These are phyloP conservation scores for Aspergillus ostianus DNA, from an alignment of 495 filamentous ascomycete genomes.

Conservation along the genomic window DNA sequence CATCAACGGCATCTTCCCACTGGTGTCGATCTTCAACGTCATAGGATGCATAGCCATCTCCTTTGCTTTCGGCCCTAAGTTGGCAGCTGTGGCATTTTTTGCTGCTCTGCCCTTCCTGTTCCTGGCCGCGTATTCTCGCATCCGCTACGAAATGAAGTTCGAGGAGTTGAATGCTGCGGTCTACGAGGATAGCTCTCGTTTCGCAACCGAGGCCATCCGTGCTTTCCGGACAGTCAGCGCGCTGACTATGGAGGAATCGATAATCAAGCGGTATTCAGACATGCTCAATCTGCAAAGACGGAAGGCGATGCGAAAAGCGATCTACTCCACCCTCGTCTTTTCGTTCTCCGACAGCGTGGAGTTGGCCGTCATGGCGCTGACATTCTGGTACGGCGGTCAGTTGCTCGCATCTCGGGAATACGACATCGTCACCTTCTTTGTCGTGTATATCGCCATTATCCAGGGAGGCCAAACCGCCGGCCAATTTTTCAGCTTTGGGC, in stretches of 20 bases:
- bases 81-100: constrained; percentile 57
- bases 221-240: constrained; percentile 58
- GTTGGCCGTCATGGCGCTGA: constrained; percentile 54
- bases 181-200: constrained; percentile 52
- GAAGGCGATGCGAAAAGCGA: constrained; percentile 51
- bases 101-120: constrained; percentile 54
- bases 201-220: constrained; percentile 56
- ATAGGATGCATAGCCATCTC: constrained; percentile 55
- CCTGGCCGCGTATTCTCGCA: constrained; percentile 53
- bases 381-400: constrained; percentile 59
- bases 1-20: constrained; percentile 25
- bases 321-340: constrained; percentile 39
- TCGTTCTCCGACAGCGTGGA: constrained; percentile 40
- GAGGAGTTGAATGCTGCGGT: constrained; percentile 57
- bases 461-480: constrained; percentile 54
- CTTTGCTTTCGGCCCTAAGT: constrained; percentile 61
- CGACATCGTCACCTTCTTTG: constrained; percentile 50
- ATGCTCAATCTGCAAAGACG: constrained; percentile 51
- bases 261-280: constrained; percentile 45
- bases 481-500: constrained; percentile 49
- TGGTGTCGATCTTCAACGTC: constrained; percentile 46
- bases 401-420: constrained; percentile 53
- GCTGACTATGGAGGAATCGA: constrained; percentile 50
- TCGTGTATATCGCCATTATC: constrained; percentile 59
- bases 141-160: constrained; percentile 49